These are phyloP conservation scores for Colletotrichum brevisporum DNA, from an alignment of 2,329 filamentous ascomycete species.

Conservation along the genomic window DNA sequence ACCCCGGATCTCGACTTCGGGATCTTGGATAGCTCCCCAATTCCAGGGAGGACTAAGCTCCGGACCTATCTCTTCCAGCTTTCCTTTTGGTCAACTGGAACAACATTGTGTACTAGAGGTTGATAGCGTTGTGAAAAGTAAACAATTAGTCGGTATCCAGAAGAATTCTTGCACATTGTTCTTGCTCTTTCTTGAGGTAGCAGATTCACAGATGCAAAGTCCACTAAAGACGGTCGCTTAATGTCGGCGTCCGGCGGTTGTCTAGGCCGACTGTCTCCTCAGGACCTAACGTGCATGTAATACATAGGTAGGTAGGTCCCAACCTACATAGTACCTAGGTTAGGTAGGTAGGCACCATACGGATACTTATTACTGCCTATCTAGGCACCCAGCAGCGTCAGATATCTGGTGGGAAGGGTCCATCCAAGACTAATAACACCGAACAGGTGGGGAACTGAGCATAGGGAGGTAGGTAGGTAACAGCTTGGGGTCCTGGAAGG, in stretches of 20 bases:
- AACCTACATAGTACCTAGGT: no score
- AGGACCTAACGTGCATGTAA: background rate
- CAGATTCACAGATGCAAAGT: background rate
- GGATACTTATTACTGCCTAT: no score
- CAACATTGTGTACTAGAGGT: background rate
- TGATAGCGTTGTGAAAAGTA: background rate
- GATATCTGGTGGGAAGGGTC: no score
- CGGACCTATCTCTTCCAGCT: background rate
- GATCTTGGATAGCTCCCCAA: conserved; percentile 8
- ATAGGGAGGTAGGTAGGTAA: no score
- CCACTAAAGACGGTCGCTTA: background rate
- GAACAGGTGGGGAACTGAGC: no score
- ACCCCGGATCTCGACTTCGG: conserved; percentile 37
- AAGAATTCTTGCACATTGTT: background rate
- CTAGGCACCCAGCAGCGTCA: no score
- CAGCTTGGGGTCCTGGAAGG: background rate
- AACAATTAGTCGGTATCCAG: background rate
- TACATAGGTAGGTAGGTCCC: no score
- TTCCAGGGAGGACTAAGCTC: conserved; percentile 11
- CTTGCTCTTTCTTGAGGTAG: background rate
- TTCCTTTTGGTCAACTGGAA: conserved; percentile 8
- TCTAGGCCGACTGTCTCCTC: conserved; percentile 1
- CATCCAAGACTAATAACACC: no score
- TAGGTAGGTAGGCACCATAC: no score
- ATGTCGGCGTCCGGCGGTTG: conserved; percentile 1